Evolutionary conservation across 306 rosid genomes (phyloP), one percentile per base, ranked within the genome.

Genomic region (Elaeagnus macrophylla): DNA sequence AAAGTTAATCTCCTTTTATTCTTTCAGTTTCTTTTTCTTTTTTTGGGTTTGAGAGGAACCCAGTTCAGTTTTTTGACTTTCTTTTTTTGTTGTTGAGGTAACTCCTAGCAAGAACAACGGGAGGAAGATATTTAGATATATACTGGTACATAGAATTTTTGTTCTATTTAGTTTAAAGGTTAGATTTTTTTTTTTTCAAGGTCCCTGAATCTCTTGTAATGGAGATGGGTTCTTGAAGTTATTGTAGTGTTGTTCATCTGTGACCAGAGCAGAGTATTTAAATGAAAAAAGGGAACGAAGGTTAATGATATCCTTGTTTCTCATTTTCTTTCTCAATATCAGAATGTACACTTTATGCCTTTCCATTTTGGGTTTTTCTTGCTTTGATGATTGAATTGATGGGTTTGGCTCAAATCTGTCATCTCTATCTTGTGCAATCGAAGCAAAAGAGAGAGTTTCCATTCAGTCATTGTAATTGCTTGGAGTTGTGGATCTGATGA

Each of bases 61-160:
- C 53, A 53, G 37, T 43, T 54, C 32, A 25, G 32, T 25, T n/a
- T n/a, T n/a, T n/a, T n/a, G n/a, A 25, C 32, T 39, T 63, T 56
- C 16, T 42, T 10, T 56, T 40, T 39, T 49, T 10, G 12, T 10
- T 16, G 40, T 16, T 35, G 12, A 9, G 35, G 19, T 36, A 57
- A 20, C 32, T 25, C 5, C 32, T 25, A 2, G 57, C 40, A 42
- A 54, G 46, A 42, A 37, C 40, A 47, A 61, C 44, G 9, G 43
- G 20, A 17, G 49, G 19, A n/a, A 25, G 32, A 25, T 25, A 25
- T n/a, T 25, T 25, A 25, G 32, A 25, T 25, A 59, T 48, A 72
- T 60, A 66, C 77, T 14, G 65, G 77, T 72, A 72, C 32, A 72
- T 60, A 60, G 18, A 32, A 12, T 59, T 58, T 44, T 18, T 38